Base-by-base conservation (phyloP, 2,329 filamentous ascomycete species). In the Zymoseptoria crescenta region DNA sequence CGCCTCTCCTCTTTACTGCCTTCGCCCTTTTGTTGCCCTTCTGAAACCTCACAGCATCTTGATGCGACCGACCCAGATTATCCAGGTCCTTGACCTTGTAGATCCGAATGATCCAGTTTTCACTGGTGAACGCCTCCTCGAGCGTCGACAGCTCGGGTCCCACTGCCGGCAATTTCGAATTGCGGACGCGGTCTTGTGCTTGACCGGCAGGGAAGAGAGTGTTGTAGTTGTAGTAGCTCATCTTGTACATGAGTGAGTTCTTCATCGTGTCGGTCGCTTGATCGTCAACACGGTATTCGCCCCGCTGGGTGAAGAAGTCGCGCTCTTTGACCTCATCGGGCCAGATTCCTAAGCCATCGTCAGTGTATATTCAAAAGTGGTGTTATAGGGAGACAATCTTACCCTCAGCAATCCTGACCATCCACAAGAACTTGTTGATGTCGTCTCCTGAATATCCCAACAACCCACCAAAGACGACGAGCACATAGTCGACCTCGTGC, bases 231-330 rank as follows among this genome's bases (percentile, higher is more conserved):
- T 99, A 89, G 83, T 99, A 99, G 21, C 91, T 96, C 92, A 99
- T 96, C 83, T 99, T 99, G 85, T 99, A 99, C 93, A 97, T 96
- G 82, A 99, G 83, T 77, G 92, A 96, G 84, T 99, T 96, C 81
- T 90, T 94, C 94, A 99, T 99, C 51, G 93, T 91, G 24, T 94
- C 90, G 5, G 92, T 96, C 56, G 94, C 94, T 68, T 89, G 84
- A n/a, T 87, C 87, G 68, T 99, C 94, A 29, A 99, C 90, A 64
- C 88, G 86, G 79, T 99, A 99, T 75, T 99, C 94, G 73, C 95
- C 94, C 64, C 92, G 86, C 4, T 87, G 71, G 6, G 94, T 99
- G 77, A 99, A 99, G 80, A 93, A 99, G 70, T 93, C 88, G 64
- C 94, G 88, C 79, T 99, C 94, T 79, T 91, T 96, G 68, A 99